Base-by-base conservation (phyloP, 352 stramenopile species). In the Phytophthora podocarpi region DNA sequence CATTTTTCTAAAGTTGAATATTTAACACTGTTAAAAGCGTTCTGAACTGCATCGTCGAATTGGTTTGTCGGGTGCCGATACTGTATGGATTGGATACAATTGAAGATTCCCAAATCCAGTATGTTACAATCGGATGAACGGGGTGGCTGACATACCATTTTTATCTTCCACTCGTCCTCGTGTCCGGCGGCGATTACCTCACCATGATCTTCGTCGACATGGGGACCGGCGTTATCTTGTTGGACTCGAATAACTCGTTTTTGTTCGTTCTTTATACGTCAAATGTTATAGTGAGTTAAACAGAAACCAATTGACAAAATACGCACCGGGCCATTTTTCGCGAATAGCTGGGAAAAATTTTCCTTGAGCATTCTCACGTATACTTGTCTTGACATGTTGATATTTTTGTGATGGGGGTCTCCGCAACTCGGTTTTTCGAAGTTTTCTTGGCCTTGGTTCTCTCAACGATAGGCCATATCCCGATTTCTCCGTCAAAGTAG, bases 401-500 rank as follows among this genome's bases (percentile, higher is more conserved):
- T 26, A 28, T 57, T 57, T n/a, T 45, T 56, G 45, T 64, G 8
- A 57, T 46, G n/a, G 30, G 55, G 5, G 47, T 49, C 3, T 36
- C 18, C 5, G 18, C 23, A 16, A 11, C 3, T 26, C 28, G 36
- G 16, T 41, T 57, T 11, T 42, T 41, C 6, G n/a, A 35, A 32
- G 23, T n/a, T 37, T 30, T 30, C 13, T 45, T 32, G 5, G 35
- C 55, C n/a, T 23, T 16, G 27, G 21, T n/a, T 18, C 34, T 5
- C 13, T 56, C 55, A 12, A 57, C 13, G 30, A 64, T 46, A 32
- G 35, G 21, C 54, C 61, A 65, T 9, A 57, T 59, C 5, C 48
- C 48, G 28, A 70, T 42, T 35, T 70, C 6, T n/a, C 61, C 46
- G 31, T 70, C 41, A 43, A 57, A 62, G 7, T 47, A 20, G 2